A percentile compares a stretch with the other conserved stretches of the same genome.
Conservation (phyloP, 2,329 filamentous ascomycete species). For the Trichoderma sp. region DNA sequence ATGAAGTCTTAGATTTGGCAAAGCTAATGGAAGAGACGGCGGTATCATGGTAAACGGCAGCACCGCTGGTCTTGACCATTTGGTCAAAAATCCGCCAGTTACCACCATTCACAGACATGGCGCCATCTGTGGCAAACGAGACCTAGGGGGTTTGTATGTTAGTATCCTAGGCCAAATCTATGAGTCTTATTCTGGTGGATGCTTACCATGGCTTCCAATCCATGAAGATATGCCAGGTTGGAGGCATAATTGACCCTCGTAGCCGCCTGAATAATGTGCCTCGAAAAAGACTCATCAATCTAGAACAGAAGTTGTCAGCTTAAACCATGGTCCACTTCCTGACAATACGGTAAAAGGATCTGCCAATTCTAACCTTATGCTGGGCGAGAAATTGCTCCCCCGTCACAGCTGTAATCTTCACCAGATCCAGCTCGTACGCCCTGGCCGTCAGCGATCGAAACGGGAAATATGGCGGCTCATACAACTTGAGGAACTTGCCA, state of each 20-base stretch:
- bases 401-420: constrained; percentile 63
- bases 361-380: constrained; percentile 49
- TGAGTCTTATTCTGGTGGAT: background rate
- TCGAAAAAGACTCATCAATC: constrained; percentile 65
- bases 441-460: constrained; percentile 72
- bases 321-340: background rate
- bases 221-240: constrained; percentile 82
- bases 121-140: constrained; percentile 84
- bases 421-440: constrained; percentile 64
- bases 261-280: constrained; percentile 83
- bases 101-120: constrained; percentile 74
- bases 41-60: constrained; percentile 63
- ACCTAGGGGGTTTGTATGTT: constrained; percentile 44
- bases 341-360: background rate
- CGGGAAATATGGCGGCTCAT: constrained; percentile 78
- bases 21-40: constrained; percentile 60
- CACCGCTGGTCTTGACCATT: constrained; percentile 67
- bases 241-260: constrained; percentile 95
- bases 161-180: background rate
- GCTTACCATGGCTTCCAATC: constrained; percentile 74
- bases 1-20: constrained; percentile 39
- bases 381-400: constrained; percentile 69
- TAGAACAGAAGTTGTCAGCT: constrained; percentile 26
- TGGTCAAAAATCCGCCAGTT: constrained; percentile 93
- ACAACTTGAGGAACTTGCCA: constrained; percentile 72